phyloP scores from a whole-genome alignment of 768 basidiomycete species.

The Termitomyces sp. region DNA sequence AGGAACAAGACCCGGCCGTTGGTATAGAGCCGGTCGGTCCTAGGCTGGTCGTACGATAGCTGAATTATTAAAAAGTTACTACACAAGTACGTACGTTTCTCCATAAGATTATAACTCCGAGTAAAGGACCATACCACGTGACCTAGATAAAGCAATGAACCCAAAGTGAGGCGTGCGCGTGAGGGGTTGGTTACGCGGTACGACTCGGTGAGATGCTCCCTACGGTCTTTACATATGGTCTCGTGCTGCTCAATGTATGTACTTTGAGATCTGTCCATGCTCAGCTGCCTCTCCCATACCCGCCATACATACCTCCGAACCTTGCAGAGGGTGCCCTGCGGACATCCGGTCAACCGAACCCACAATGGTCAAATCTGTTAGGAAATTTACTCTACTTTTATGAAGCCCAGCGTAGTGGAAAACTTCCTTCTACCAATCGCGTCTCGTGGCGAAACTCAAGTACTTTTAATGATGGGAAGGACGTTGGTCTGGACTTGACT shows the following conservation, averaged over 20 bases:
- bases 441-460: constrained; percentile 88
- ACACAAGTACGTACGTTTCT: too few relatives aligned
- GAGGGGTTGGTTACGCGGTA: not conserved
- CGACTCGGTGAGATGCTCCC: constrained; percentile 9
- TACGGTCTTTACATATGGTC: constrained; percentile 15
- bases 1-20: not conserved
- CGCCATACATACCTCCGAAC: constrained; percentile 59
- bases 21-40: not conserved
- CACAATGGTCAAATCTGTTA: constrained; percentile 78
- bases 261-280: constrained; percentile 27
- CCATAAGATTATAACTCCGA: too few relatives aligned
- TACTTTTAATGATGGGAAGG: constrained; percentile 67
- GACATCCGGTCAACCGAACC: constrained; percentile 50
- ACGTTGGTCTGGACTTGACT: constrained; percentile 66
- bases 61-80: too few relatives aligned
- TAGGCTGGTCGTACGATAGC: not conserved
- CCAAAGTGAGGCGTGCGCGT: not conserved
- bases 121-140: not conserved
- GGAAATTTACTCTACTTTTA: constrained; percentile 86
- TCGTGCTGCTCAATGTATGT: constrained; percentile 16
- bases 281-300: constrained; percentile 60
- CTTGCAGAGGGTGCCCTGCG: constrained; percentile 47
- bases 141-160: not conserved
- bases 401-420: constrained; percentile 85
- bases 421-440: constrained; percentile 59